Conservation (phyloP, 345 rosid species). For the Populus nigra region DNA sequence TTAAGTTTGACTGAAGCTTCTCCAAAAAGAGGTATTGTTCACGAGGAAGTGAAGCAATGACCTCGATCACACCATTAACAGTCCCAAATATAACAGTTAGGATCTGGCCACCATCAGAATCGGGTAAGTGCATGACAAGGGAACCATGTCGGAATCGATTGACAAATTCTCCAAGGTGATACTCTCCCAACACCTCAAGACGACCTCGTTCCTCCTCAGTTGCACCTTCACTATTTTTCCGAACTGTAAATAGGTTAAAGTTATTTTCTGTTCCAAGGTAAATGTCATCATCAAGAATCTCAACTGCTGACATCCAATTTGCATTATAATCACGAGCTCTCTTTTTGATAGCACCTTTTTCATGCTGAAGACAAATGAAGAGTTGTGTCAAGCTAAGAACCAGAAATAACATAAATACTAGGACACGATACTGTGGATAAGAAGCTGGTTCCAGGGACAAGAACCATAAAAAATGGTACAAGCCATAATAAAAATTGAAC, state of each 20-base stretch:
- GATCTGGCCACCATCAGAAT: constrained; percentile 83
- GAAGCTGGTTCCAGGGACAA: neutral
- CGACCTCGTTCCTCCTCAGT: constrained; percentile 82
- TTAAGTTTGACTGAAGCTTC: constrained; percentile 72
- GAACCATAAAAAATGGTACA: neutral
- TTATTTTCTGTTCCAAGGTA: constrained; percentile 83
- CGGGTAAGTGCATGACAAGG: constrained; percentile 86
- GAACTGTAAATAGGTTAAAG: constrained; percentile 74
- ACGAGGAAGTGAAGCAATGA: constrained; percentile 83
- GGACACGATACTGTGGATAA: neutral
- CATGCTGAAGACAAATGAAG: constrained; percentile 54
- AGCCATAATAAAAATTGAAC: too few species aligned
- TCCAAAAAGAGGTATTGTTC: constrained; percentile 72
- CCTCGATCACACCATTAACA: constrained; percentile 83
- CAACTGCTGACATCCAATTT: constrained; percentile 92
- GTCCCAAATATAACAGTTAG: constrained; percentile 86
- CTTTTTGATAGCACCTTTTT: constrained; percentile 89
- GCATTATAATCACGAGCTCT: constrained; percentile 86
- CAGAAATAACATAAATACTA: neutral
- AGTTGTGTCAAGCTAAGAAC: neutral
- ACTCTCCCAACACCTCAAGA: constrained; percentile 87
- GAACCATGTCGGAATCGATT: constrained; percentile 93
- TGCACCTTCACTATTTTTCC: constrained; percentile 86
- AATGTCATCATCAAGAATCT: constrained; percentile 79
- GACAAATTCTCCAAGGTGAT: constrained; percentile 89